phyloP scores from a whole-genome alignment of 2,329 filamentous ascomycete species.

The Aureobasidium sp. region DNA sequence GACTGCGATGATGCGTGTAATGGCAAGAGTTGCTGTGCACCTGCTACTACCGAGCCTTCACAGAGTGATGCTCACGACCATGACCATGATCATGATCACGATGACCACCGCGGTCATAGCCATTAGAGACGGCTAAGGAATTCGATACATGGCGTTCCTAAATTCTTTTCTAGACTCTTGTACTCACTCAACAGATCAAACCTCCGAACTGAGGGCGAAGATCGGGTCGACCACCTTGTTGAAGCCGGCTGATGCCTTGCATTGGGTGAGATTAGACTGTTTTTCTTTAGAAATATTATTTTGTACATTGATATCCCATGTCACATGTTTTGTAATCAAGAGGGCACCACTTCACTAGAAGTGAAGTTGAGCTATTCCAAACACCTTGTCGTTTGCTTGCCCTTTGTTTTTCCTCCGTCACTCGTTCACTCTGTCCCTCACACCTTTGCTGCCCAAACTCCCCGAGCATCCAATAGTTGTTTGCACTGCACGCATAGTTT shows the following conservation, averaged over 20 bases:
- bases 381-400: too few species aligned
- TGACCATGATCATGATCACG: constrained; percentile 21
- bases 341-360: not conserved
- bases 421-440: too few species aligned
- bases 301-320: constrained; percentile 4
- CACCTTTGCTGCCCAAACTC: too few species aligned
- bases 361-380: too few species aligned
- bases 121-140: not conserved
- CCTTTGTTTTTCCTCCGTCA: too few species aligned
- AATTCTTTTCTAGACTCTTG: not conserved
- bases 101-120: constrained; percentile 19
- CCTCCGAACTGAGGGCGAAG: not conserved
- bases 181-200: not conserved
- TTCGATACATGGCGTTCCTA: not conserved
- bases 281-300: not conserved
- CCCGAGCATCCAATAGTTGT: too few species aligned
- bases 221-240: not conserved
- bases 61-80: constrained; percentile 31
- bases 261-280: not conserved
- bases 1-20: constrained; percentile 40
- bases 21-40: constrained; percentile 35
- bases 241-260: not conserved
- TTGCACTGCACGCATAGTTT: too few species aligned
- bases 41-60: constrained; percentile 14
- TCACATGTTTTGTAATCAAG: not conserved